Evolutionary conservation across 352 stramenopile species (phyloP).

Genomic region (Phytophthora boehmeriae): DNA sequence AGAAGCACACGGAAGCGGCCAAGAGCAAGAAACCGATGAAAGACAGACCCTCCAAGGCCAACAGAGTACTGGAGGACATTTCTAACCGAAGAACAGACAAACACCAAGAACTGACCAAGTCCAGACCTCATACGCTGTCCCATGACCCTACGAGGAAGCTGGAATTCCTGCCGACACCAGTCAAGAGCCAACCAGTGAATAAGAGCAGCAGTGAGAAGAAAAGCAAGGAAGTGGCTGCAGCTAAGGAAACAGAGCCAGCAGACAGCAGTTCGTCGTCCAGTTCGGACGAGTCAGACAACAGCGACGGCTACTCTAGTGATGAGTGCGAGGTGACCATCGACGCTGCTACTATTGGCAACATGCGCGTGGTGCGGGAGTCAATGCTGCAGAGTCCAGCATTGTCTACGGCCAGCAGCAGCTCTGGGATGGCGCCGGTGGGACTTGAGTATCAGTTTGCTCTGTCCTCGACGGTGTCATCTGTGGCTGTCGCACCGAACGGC

Average conservation of each 20-base stretch:
- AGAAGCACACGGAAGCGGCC: not conserved
- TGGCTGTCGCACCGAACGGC: conserved; percentile 71
- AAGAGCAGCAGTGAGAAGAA: conserved; percentile 8
- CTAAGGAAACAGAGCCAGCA: conserved; percentile 12
- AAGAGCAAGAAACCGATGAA: conserved; percentile 15
- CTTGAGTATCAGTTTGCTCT: conserved; percentile 72
- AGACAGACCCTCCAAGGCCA: conserved; percentile 8
- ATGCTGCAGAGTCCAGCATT: conserved; percentile 46
- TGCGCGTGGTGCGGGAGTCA: conserved; percentile 57
- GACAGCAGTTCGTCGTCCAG: conserved; percentile 31
- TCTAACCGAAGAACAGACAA: conserved; percentile 36
- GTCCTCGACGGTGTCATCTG: conserved; percentile 75
- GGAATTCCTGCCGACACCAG: conserved; percentile 47
- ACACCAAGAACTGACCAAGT: conserved; percentile 3
- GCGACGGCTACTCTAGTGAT: conserved; percentile 47
- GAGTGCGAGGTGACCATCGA: conserved; percentile 73
- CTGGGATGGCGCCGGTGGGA: conserved; percentile 35
- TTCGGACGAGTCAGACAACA: conserved; percentile 28
- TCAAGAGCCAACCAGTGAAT: conserved; percentile 20
- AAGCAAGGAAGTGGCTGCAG: conserved; percentile 1
- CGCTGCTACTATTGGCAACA: conserved; percentile 65
- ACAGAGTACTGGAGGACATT: conserved; percentile 45
- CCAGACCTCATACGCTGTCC: not conserved
- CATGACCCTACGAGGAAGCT: conserved; percentile 48
- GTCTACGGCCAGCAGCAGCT: conserved; percentile 47